Conservation (phyloP, 2,329 filamentous ascomycete genomes). For the Ambrosiella xylebori region DNA sequence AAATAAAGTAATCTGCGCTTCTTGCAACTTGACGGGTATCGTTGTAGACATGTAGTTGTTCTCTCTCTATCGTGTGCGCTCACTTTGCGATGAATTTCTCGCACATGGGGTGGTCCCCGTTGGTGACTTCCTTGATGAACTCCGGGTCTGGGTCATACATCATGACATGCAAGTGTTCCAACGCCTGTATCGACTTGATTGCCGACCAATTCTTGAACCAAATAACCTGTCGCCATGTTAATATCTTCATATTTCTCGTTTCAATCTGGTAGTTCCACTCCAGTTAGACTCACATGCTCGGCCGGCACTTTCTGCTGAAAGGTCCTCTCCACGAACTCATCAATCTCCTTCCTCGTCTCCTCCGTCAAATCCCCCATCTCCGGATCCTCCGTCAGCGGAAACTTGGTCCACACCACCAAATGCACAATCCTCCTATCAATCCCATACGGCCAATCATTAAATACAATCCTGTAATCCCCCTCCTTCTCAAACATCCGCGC, state of each 20-base stretch:
- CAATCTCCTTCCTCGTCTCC: slow-evolving; percentile 44
- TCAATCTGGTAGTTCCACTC: not conserved
- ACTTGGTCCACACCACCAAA: slow-evolving; percentile 87
- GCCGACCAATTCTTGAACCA: slow-evolving; percentile 59
- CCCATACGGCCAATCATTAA: slow-evolving; percentile 92
- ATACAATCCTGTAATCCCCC: slow-evolving; percentile 54
- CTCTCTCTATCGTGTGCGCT: not conserved
- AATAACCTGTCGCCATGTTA: slow-evolving; percentile 18
- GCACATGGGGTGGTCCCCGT: slow-evolving; percentile 52
- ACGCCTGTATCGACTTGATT: slow-evolving; percentile 67
- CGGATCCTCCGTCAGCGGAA: slow-evolving; percentile 53
- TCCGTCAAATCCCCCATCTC: slow-evolving; percentile 49
- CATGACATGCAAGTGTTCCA: slow-evolving; percentile 96
- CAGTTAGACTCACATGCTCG: not conserved
- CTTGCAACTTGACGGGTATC: no score
- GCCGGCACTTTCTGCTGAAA: not conserved
- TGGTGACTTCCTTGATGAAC: slow-evolving; percentile 54
- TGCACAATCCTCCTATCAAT: slow-evolving; percentile 64
- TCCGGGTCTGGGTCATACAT: slow-evolving; percentile 55
- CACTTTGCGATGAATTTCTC: slow-evolving; percentile 20
- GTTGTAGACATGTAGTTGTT: no score
- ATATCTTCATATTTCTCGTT: not conserved
- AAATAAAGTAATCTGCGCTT: no score
- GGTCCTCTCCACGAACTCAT: slow-evolving; percentile 47
- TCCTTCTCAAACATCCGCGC: slow-evolving; percentile 14